A percentile compares a stretch with the other conserved stretches of the same genome.
Conservation (phyloP, 1,284 basidiomycete species). For the Ceratobasidium sp. region DNA sequence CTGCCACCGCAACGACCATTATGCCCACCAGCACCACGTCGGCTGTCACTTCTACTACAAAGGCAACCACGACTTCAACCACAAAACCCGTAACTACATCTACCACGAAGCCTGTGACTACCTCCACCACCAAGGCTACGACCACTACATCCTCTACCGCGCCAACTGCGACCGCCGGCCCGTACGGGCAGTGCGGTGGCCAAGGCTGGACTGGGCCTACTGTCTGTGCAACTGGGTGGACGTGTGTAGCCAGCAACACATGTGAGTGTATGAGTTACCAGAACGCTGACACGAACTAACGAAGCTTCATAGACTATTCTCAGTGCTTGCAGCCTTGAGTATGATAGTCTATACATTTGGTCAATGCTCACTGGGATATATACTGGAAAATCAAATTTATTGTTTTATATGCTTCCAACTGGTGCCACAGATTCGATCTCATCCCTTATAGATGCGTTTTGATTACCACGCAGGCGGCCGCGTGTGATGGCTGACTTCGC, state of each 20-base stretch:
- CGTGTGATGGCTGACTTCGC: neutral
- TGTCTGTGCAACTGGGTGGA: conserved; percentile 46
- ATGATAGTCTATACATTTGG: neutral
- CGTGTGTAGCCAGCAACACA: conserved; percentile 41
- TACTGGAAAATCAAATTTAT: conserved; percentile 8
- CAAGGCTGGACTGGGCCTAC: conserved; percentile 45
- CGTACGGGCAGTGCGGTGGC: conserved; percentile 40
- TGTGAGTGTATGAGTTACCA: conserved; percentile 34
- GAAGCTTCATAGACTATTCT: conserved; percentile 18
- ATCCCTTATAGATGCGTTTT: too few relatives aligned
- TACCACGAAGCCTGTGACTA: too few relatives aligned
- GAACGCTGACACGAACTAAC: neutral
- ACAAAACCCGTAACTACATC: conserved; percentile 2
- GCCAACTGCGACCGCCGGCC: conserved; percentile 19
- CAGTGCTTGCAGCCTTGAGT: conserved; percentile 32
- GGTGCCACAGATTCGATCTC: too few relatives aligned
- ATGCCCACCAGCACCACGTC: neutral
- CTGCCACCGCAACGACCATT: conserved; percentile 8
- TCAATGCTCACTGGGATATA: neutral
- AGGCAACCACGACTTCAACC: neutral
- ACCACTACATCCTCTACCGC: conserved; percentile 23
- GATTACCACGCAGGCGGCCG: neutral
- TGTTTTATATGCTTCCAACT: too few relatives aligned
- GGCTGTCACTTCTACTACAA: neutral
- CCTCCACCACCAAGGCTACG: neutral